phyloP scores from a whole-genome alignment of 768 basidiomycete species.

The Porphyrellus cyaneotinctus region DNA sequence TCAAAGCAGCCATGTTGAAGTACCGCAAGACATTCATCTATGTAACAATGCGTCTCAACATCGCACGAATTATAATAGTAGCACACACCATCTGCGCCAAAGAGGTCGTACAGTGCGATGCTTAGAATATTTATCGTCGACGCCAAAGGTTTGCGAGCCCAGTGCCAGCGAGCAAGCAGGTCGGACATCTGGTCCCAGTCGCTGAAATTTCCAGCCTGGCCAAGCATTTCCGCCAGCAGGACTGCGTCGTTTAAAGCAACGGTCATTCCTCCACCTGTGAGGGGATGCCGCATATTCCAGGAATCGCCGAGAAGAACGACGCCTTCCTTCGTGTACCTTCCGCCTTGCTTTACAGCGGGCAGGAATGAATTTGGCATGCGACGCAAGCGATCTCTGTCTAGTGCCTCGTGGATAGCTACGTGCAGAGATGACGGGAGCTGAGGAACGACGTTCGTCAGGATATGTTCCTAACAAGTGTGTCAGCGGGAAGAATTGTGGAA shows the following conservation, averaged over 20 bases:
- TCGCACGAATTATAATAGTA: not conserved
- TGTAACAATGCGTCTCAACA: conserved; percentile 1
- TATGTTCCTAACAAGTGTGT: conserved; percentile 48
- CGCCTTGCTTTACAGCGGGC: conserved; percentile 68
- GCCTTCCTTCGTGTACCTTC: conserved; percentile 51
- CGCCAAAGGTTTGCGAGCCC: conserved; percentile 77
- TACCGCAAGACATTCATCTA: conserved; percentile 59
- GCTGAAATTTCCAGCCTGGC: conserved; percentile 36
- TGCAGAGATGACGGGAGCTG: conserved; percentile 76
- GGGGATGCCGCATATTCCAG: conserved; percentile 98
- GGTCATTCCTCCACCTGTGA: conserved; percentile 98
- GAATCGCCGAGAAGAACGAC: conserved; percentile 89
- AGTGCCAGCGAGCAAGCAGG: conserved; percentile 73
- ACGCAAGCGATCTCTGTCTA: conserved; percentile 77
- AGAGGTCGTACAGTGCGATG: conserved; percentile 90
- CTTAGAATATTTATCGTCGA: conserved; percentile 91
- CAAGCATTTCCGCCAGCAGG: conserved; percentile 60
- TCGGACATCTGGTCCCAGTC: conserved; percentile 51
- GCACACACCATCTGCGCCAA: conserved; percentile 83
- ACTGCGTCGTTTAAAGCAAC: conserved; percentile 89
- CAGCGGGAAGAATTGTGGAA: not conserved
- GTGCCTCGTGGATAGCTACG: conserved; percentile 55
- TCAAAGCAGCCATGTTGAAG: conserved; percentile 89
- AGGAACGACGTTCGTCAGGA: conserved; percentile 70
- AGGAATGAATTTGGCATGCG: conserved; percentile 97